Conservation (phyloP, 176 grass and related monocot genomes). For the Themeda triandra region DNA sequence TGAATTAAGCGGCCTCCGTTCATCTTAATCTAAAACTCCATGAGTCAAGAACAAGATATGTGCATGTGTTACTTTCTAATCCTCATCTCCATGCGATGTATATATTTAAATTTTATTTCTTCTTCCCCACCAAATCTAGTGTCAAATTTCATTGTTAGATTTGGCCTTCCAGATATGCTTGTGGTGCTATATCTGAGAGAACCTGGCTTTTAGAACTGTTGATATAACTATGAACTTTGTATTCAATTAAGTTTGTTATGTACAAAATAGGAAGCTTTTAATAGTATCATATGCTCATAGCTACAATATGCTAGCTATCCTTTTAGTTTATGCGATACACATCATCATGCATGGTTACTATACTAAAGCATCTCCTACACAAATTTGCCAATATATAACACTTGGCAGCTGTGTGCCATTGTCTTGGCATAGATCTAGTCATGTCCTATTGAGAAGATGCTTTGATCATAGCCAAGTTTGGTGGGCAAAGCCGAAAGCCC, state of each 20-base stretch:
- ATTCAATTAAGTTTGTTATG: not conserved
- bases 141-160: not conserved
- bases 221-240: not conserved
- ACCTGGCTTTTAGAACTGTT: not conserved
- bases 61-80: not conserved
- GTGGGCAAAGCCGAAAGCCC: not conserved
- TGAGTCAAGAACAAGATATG: not conserved
- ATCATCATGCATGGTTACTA: not conserved
- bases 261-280: not conserved
- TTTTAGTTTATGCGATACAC: not conserved
- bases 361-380: not conserved
- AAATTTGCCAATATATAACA: not conserved
- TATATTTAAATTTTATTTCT: not conserved
- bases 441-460: not conserved
- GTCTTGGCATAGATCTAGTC: constrained; percentile 3
- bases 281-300: not conserved
- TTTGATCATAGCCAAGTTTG: not conserved
- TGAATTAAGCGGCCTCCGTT: not conserved
- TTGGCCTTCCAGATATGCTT: constrained; percentile 1
- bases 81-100: not conserved
- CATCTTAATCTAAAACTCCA: not conserved
- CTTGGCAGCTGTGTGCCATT: not conserved
- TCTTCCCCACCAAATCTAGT: not conserved
- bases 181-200: not conserved
- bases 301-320: not conserved